Percentiles rank a stretch among this genome's conserved stretches.
phyloP scores from a whole-genome alignment of 495 filamentous ascomycete genomes.

The Cudoniella acicularis region DNA sequence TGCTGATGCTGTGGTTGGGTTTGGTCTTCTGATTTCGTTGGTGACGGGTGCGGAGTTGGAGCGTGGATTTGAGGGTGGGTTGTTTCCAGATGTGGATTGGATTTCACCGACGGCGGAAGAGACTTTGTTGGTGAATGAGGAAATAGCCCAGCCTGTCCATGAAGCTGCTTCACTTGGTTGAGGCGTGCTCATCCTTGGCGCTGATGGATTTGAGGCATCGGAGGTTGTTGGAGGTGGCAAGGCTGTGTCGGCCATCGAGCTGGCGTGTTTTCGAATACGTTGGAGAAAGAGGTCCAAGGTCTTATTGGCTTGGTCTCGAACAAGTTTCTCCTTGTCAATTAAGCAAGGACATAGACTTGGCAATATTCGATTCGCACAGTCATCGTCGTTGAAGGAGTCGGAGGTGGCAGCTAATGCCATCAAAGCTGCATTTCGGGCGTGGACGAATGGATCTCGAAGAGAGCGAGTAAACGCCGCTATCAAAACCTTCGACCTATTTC shows the following conservation, averaged over 20 bases:
- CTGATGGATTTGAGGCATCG: conserved; percentile 31
- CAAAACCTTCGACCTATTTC: conserved; percentile 82
- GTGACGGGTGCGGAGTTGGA: conserved; percentile 21
- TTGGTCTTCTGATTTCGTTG: conserved; percentile 4
- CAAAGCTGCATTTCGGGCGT: conserved; percentile 84
- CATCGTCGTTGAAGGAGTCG: conserved; percentile 85
- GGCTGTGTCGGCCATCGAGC: conserved; percentile 75
- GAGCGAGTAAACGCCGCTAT: conserved; percentile 87
- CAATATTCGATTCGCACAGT: conserved; percentile 78
- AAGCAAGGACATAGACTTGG: conserved; percentile 74
- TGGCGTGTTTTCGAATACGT: conserved; percentile 72
- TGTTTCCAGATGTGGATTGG: conserved; percentile 38
- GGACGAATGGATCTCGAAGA: conserved; percentile 88
- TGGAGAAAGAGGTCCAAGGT: conserved; percentile 87
- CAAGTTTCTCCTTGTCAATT: conserved; percentile 86
- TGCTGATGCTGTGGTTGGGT: conserved; percentile 41
- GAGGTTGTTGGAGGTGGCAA: conserved; percentile 50
- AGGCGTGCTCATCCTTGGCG: conserved; percentile 71
- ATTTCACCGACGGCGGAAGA: conserved; percentile 82
- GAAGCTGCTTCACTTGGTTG: conserved; percentile 60
- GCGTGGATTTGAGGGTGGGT: conserved; percentile 39
- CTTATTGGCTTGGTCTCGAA: conserved; percentile 88
- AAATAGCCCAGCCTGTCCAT: conserved; percentile 98
- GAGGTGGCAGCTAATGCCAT: conserved; percentile 79
- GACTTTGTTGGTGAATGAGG: conserved; percentile 96